Evolutionary conservation across 306 rosid species (phyloP), one percentile per base, ranked within the genome.

Genomic region (Pyrus betulifolia): DNA sequence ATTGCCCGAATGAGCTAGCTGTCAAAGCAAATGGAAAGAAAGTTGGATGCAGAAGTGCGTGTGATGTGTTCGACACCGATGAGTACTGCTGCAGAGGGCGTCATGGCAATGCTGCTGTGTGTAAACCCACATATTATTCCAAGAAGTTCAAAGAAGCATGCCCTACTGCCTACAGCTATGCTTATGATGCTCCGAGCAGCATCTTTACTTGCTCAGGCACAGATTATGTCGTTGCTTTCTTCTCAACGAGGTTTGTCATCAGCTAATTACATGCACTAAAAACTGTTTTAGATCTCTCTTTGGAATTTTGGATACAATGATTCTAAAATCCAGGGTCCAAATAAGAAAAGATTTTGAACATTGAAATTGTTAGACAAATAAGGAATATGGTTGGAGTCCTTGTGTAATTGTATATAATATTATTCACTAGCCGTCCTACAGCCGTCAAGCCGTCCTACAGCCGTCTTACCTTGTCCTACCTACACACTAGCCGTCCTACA

Each of bases 31-130:
- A 81, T 1, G 96, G 97, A 0, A 91, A 90, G 76, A 87, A 81
- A 2, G 11, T 90, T 0, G 98, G 62, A 2, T 95, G 98, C 78
- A 80, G 97, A 30, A 95, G 96, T n/a, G 97, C 96, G 1, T 95
- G 98, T 19, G 98, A 95, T 17, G 97, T 90, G 76, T 95, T 86
- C 28, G 3, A 88, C 67, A 72, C 88, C 0, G 98, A 95, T 66
- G 95, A 90, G 80, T 95, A 95, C n/a, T 95, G 98, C 54, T 95
- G 98, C 70, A 85, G 89, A 82, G 98, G 97, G 42, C 8, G 38
- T 21, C 86, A 51, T 76, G 97, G 96, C 4, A 95, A 95, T 62
- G 76, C 98, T 0, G 19, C 4, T 8, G 85, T 81, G 3, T 95
- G 98, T 35, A 80, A 75, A 31, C 91, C 98, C 0, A 95, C 98